Evolutionary conservation across 352 stramenopile genomes (phyloP), one percentile per base, ranked within the genome.

Genomic region (Phytophthora chlamydospora): DNA sequence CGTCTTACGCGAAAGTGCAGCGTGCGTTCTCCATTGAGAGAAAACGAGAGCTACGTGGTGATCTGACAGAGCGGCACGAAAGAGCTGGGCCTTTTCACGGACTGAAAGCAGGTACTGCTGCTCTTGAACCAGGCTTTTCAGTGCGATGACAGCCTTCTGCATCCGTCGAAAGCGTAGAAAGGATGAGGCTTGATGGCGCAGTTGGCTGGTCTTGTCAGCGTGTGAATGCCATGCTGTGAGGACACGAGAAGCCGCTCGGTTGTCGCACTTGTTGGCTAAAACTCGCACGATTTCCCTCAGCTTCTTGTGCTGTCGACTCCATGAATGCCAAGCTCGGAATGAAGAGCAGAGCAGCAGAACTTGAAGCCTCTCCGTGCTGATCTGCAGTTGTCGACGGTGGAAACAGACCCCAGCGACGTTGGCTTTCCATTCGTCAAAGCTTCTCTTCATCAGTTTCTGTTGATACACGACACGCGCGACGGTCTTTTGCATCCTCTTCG

Each of bases 281-380:
- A 59, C 5, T 3, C 51, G 39, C 13, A 80, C 19, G 3, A 85
- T 46, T 7, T 10, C n/a, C 35, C 19, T 34, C 11, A 83, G 35
- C 14, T 70, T 78, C 16, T 68, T 66, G 19, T 74, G 58, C 3
- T 71, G 73, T 17, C 42, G 43, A 33, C 53, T 77, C 65, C 67
- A 83, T 1, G 55, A 57, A 6, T 36, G 40, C 82, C 82, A 91
- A 32, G 77, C 82, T 17, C 82, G 63, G 36, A 91, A 88, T 0
- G 44, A 57, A 6, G 79, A 88, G 45, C 77, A 89, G 21, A 91
- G 43, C n/a, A 81, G 27, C 24, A 89, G 58, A 1, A 89, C 65
- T 21, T 89, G 79, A 1, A 89, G 68, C 35, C 82, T 61, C 47
- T 91, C 77, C 0, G 80, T 89, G 31, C 79, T 80, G 10, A 69